Percentiles rank a stretch among this genome's conserved stretches.
Evolutionary conservation across 169 alveolate genomes (phyloP).

Genomic region (Cryptosporidium meleagridis): DNA sequence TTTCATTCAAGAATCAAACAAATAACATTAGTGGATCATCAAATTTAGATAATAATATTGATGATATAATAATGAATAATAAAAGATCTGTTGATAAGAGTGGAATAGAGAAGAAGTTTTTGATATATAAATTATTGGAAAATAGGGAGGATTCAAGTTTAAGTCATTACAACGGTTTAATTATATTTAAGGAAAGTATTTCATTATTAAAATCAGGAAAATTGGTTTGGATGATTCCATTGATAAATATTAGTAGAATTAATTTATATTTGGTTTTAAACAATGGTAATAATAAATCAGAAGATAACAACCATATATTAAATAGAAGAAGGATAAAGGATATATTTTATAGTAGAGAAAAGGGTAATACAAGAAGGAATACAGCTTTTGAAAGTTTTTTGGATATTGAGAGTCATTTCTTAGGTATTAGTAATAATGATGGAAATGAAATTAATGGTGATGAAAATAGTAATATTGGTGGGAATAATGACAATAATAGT

Average conservation of each 20-base stretch:
- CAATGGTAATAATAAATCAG: conserved; percentile 2
- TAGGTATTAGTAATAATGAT: conserved; percentile 5
- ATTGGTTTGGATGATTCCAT: conserved; percentile 31
- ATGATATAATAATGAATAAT: conserved; percentile 4
- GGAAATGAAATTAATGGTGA: not conserved
- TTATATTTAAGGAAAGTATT: conserved; percentile 18
- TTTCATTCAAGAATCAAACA: not conserved
- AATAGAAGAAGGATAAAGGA: not conserved
- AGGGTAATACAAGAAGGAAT: not conserved
- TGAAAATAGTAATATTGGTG: not conserved
- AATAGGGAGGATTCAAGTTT: conserved; percentile 12
- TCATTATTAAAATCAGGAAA: conserved; percentile 38
- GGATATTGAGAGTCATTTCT: conserved; percentile 16
- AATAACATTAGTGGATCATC: not conserved
- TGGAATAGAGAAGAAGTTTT: conserved; percentile 18
- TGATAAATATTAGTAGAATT: conserved; percentile 26
- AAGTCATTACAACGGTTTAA: conserved; percentile 15
- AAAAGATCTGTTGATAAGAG: not conserved
- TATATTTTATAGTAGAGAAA: not conserved
- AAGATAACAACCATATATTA: not conserved
- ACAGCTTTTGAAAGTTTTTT: not conserved
- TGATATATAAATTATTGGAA: conserved; percentile 25
- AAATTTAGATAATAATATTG: conserved; percentile 9
- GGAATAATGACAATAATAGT: not conserved
- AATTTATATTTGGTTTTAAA: conserved; percentile 18